These are phyloP conservation scores for Populus euphratica DNA, from an alignment of 345 rosid genomes.

Conservation along the genomic window DNA sequence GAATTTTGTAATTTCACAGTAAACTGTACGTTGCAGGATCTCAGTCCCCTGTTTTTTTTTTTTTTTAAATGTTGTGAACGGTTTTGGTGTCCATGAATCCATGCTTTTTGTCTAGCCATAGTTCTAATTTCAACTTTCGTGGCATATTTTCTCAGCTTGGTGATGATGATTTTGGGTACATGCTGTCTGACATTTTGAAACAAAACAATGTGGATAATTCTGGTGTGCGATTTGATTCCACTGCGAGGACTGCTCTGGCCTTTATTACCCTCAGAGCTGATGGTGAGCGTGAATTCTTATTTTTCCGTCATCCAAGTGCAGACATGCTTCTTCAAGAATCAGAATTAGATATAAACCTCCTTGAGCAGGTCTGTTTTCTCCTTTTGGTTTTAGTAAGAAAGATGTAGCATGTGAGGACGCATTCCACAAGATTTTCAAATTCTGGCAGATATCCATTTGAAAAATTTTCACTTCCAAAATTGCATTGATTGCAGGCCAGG, in stretches of 20 bases:
- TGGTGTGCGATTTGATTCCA: slow-evolving; percentile 70
- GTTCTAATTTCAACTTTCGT: background rate
- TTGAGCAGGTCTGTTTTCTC: slow-evolving; percentile 56
- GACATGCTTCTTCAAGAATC: slow-evolving; percentile 92
- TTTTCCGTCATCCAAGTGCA: slow-evolving; percentile 97
- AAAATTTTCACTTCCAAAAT: slow-evolving; percentile 1
- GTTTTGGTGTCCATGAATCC: background rate
- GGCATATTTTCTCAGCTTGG: slow-evolving; percentile 52
- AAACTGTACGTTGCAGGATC: background rate
- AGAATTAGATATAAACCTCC: slow-evolving; percentile 66
- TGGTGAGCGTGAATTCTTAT: slow-evolving; percentile 96
- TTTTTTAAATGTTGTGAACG: background rate
- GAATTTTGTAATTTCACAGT: background rate
- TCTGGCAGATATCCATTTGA: slow-evolving; percentile 1
- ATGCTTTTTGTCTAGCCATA: background rate
- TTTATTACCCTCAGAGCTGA: slow-evolving; percentile 87
- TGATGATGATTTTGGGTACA: slow-evolving; percentile 90
- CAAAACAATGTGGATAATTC: slow-evolving; percentile 77
- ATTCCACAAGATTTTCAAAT: background rate
- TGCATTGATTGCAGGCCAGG: slow-evolving; percentile 52
- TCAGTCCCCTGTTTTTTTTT: background rate
- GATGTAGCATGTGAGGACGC: background rate
- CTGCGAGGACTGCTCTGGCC: slow-evolving; percentile 86
- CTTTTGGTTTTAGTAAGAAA: background rate
- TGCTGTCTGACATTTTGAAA: slow-evolving; percentile 75